Conservation (phyloP, 1,284 basidiomycete genomes). For the Trichosporon sp. region DNA sequence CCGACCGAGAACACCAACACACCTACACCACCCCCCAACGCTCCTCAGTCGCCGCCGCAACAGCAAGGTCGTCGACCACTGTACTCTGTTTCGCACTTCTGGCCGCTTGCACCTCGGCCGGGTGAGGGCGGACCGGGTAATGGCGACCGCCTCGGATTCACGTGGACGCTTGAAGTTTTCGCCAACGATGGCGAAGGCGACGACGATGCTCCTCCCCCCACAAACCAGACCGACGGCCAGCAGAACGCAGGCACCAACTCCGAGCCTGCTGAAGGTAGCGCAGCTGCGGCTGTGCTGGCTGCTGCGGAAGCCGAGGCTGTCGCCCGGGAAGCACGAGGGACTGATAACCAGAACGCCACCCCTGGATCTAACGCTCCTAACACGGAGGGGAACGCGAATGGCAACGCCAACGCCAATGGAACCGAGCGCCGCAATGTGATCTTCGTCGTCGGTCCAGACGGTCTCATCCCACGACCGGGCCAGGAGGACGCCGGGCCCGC, state of each 20-base stretch:
- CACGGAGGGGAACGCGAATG: not conserved
- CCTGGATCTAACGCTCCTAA: not conserved
- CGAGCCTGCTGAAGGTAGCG: not conserved
- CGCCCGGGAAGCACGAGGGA: not conserved
- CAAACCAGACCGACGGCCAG: not conserved
- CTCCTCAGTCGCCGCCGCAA: not conserved
- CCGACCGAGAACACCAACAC: not conserved
- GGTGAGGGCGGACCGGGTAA: not conserved
- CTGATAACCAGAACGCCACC: not conserved
- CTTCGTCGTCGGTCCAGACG: slow-evolving; percentile 15
- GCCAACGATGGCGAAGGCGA: slow-evolving; percentile 11
- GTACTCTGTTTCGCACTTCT: slow-evolving; percentile 2
- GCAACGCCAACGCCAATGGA: not conserved
- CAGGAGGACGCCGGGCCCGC: not conserved
- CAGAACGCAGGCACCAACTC: not conserved
- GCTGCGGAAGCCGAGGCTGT: not conserved
- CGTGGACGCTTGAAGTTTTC: slow-evolving; percentile 19
- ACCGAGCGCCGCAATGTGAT: slow-evolving; percentile 2
- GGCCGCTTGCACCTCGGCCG: not conserved
- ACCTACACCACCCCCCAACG: not conserved
- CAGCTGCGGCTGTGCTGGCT: not conserved
- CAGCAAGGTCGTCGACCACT: slow-evolving; percentile 7
- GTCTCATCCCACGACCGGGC: not conserved
- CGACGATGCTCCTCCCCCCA: not conserved
- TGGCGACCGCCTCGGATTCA: slow-evolving; percentile 8